Percentiles rank a stretch among this genome's conserved stretches.
Conservation (phyloP, 345 rosid species). For the Turritis glabra region DNA sequence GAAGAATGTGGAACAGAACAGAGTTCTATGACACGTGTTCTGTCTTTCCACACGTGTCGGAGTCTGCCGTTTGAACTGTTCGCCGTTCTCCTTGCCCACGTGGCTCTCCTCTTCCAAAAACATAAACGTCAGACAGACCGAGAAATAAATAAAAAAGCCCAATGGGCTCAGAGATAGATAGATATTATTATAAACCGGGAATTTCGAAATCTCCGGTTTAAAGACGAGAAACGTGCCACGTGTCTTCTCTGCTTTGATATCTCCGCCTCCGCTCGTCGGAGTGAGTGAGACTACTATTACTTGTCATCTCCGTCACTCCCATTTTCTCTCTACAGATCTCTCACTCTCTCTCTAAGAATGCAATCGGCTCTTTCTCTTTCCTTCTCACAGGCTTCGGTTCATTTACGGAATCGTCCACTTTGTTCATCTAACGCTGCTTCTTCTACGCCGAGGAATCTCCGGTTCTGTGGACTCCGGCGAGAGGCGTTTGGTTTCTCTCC, state of each 20-base stretch:
- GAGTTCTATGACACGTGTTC: constrained; percentile 30
- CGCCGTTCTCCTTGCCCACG: constrained; percentile 21
- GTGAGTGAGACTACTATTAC: background rate
- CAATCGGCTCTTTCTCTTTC: constrained; percentile 61
- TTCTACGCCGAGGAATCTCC: constrained; percentile 55
- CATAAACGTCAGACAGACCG: background rate
- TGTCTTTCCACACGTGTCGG: constrained; percentile 33
- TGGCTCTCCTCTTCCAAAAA: background rate
- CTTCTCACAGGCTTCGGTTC: constrained; percentile 46
- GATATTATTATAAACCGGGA: background rate
- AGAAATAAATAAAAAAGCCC: constrained; percentile 11
- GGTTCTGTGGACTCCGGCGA: constrained; percentile 73
- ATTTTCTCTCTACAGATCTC: background rate
- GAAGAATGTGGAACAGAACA: constrained; percentile 33
- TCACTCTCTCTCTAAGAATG: constrained; percentile 47
- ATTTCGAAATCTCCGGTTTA: constrained; percentile 9
- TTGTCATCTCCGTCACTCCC: constrained; percentile 37
- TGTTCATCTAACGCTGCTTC: constrained; percentile 37
- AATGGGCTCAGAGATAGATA: constrained; percentile 1
- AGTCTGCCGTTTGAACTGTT: constrained; percentile 28
- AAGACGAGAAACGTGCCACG: constrained; percentile 31
- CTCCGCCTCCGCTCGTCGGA: constrained; percentile 48
- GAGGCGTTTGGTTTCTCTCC: constrained; percentile 53
- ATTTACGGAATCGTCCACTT: constrained; percentile 39
- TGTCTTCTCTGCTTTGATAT: constrained; percentile 46